Evolutionary conservation across 2,329 filamentous ascomycete species (phyloP), one percentile per base, ranked within the genome.

Genomic region (Tricladium varicosporioides): DNA sequence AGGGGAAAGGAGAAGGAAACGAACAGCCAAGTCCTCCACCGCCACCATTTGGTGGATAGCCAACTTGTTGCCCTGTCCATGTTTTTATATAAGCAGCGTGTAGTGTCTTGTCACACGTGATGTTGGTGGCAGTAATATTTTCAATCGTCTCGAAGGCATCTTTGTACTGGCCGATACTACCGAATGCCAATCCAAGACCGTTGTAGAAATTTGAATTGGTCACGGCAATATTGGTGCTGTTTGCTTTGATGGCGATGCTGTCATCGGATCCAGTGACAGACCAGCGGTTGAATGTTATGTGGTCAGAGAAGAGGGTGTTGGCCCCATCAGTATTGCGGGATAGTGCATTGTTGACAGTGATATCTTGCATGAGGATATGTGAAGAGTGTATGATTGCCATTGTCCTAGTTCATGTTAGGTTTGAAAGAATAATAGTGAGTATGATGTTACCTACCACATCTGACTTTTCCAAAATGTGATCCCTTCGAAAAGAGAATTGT

Each of bases 21-120:
- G 55, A 47, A 61, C 67, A 74, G 7, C 82, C 81, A 0, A 77
- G 63, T 5, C 82, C 82, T n/a, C 80, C 82, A 7, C 81, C 82
- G 3, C 80, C 82, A 22, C 82, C 82, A 61, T 85, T 84, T 1
- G 80, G 81, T 2, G 80, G 79, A 49, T 75, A 79, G 18, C 79
- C 77, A 19, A 73, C 72, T 33, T 73, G 73, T 7, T 76, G 69
- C 27, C 78, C 80, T 0, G 80, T 80, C 82, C 82, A 85, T 0
- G 80, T 83, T 71, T 84, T 84, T 56, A 84, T 65, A 60, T 81
- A 81, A 16, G 73, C 74, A 1, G 73, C 77, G 57, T 81, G 75
- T 1, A 74, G 63, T 2, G 77, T 80, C 56, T 78, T 72, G 47
- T 72, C 60, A 49, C 75, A 75, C 2, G 70, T 72, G 31, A 82